A percentile compares a stretch with the other conserved stretches of the same genome.
These are phyloP conservation scores for Rhytidiadelphus loreus DNA, from an alignment of 225 moss, liverwort and hornwort genomes.

Conservation along the genomic window DNA sequence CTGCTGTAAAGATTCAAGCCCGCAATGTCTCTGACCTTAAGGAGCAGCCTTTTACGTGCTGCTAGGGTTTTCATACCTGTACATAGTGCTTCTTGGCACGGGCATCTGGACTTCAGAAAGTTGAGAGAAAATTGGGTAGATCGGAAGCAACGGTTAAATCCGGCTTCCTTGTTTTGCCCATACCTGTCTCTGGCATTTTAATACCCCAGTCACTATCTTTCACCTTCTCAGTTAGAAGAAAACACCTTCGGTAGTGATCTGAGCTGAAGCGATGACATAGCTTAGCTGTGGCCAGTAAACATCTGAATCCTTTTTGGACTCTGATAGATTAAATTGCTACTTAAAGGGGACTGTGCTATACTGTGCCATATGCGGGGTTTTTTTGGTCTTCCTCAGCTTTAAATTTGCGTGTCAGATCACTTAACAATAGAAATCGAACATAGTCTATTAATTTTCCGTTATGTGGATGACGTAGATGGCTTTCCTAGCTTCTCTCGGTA, in stretches of 20 bases:
- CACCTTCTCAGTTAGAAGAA: neutral
- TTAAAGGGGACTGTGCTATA: neutral
- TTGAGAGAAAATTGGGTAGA: neutral
- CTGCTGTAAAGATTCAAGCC: constrained; percentile 16
- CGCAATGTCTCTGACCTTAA: neutral
- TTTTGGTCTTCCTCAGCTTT: neutral
- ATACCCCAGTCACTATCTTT: neutral
- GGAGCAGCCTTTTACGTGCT: constrained; percentile 19
- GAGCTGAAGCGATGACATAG: neutral
- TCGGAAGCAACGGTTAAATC: constrained; percentile 40
- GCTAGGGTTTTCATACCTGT: constrained; percentile 20
- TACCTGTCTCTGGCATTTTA: neutral
- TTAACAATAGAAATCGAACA: neutral
- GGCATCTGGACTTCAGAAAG: constrained; percentile 1
- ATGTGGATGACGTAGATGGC: neutral
- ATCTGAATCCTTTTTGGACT: neutral
- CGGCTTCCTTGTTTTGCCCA: constrained; percentile 21
- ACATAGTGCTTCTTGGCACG: constrained; percentile 11
- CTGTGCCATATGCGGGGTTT: neutral
- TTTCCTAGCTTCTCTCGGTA: neutral
- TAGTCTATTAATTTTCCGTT: neutral
- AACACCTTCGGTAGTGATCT: neutral
- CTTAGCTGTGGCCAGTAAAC: neutral
- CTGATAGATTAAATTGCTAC: neutral
- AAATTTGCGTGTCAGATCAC: neutral